phyloP scores from a whole-genome alignment of 1,284 basidiomycete genomes.

The Apiotrichum laibachii region DNA sequence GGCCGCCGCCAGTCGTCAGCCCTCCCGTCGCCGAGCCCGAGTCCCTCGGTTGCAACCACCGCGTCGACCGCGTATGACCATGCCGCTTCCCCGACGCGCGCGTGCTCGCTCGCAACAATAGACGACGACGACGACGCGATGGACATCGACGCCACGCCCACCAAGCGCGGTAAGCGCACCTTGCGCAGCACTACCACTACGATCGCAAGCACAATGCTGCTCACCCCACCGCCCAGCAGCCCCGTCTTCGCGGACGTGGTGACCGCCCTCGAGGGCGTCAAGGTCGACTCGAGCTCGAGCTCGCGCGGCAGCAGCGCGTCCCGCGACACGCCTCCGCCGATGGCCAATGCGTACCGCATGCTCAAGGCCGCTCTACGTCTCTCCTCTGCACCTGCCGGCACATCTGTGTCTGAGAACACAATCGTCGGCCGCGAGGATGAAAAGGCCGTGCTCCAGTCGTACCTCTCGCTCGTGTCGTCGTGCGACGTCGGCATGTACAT shows the following conservation, averaged over 20 bases:
- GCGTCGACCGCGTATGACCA: constrained; percentile 23
- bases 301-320: no score
- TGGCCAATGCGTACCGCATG: constrained; percentile 43
- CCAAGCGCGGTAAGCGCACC: constrained; percentile 23
- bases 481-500: constrained; percentile 47
- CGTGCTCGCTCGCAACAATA: constrained; percentile 20
- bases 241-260: constrained; percentile 12
- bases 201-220: constrained; percentile 10
- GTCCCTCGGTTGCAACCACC: constrained; percentile 33
- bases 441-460: constrained; percentile 35
- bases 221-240: constrained; percentile 39
- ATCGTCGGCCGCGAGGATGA: constrained; percentile 48
- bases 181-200: background rate
- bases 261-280: constrained; percentile 14
- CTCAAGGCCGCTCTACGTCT: constrained; percentile 46
- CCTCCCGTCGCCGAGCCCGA: constrained; percentile 37
- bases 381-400: constrained; percentile 22
- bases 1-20: constrained; percentile 21
- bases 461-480: constrained; percentile 31
- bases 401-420: constrained; percentile 16
- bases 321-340: constrained; percentile 2
- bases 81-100: background rate
- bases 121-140: constrained; percentile 21
- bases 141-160: constrained; percentile 34
- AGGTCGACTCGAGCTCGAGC: background rate